Conservation (phyloP, 1,284 basidiomycete genomes). For the Porogramme epimiltina region DNA sequence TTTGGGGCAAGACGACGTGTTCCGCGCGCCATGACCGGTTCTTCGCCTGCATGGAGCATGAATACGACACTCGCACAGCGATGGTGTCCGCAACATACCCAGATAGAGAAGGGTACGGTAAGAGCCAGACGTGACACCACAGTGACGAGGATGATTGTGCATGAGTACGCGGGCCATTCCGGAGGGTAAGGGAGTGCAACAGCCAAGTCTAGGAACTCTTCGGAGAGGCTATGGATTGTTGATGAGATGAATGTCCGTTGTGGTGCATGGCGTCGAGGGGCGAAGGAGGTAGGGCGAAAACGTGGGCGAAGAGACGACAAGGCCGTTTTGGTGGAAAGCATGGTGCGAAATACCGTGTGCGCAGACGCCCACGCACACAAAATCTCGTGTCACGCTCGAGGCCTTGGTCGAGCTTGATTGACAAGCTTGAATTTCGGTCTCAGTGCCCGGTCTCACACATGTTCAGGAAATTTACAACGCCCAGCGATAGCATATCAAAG, state of each 20-base stretch:
- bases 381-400: background rate
- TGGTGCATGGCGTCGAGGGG: slow-evolving; percentile 5
- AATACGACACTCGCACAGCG: too few relatives aligned
- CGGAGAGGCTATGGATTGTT: slow-evolving; percentile 42
- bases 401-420: too few relatives aligned
- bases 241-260: slow-evolving; percentile 36
- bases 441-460: too few relatives aligned
- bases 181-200: slow-evolving; percentile 69
- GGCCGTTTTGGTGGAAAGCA: slow-evolving; percentile 23
- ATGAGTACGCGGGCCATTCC: slow-evolving; percentile 68
- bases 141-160: slow-evolving; percentile 78
- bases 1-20: slow-evolving; percentile 68
- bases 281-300: slow-evolving; percentile 4
- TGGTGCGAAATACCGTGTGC: slow-evolving; percentile 4
- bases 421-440: too few relatives aligned
- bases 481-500: slow-evolving; percentile 21
- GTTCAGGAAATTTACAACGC: slow-evolving; percentile 15
- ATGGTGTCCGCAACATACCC: slow-evolving; percentile 53
- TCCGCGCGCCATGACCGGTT: slow-evolving; percentile 65
- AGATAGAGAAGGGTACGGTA: slow-evolving; percentile 78
- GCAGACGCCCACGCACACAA: slow-evolving; percentile 4
- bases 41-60: slow-evolving; percentile 49
- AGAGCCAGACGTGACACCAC: slow-evolving; percentile 62
- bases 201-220: slow-evolving; percentile 64
- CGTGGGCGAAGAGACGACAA: slow-evolving; percentile 15